Evolutionary conservation across 163 green algal genomes (phyloP).

Genomic region (Scenedesmus sp.): DNA sequence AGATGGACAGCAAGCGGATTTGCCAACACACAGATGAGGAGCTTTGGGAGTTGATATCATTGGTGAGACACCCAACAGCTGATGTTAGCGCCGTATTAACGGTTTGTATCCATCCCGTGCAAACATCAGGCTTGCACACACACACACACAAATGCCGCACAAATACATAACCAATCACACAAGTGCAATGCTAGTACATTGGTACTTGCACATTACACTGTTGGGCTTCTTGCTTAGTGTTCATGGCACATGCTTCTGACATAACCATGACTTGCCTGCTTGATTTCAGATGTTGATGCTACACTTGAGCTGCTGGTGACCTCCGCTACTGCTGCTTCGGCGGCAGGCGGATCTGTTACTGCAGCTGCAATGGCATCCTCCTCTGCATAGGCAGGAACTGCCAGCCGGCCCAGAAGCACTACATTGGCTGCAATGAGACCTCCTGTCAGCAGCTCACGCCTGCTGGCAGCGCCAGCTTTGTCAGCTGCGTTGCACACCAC

Average conservation of each 20-base stretch:
- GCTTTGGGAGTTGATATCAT: too few relatives aligned
- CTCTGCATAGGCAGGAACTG: background rate
- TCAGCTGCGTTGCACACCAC: constrained; percentile 16
- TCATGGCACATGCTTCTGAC: background rate
- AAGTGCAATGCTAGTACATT: too few relatives aligned
- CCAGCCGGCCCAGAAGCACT: background rate
- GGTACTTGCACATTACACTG: too few relatives aligned
- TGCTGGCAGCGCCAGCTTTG: background rate
- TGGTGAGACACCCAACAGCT: too few relatives aligned
- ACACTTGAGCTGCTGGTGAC: constrained; percentile 28
- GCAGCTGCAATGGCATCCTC: background rate
- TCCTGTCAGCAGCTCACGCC: constrained; percentile 14
- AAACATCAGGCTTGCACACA: too few relatives aligned
- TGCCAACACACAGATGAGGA: too few relatives aligned
- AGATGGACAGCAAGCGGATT: too few relatives aligned
- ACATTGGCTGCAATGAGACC: background rate
- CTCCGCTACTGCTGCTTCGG: background rate
- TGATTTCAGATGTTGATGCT: background rate
- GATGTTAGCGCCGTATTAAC: too few relatives aligned
- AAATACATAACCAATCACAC: too few relatives aligned
- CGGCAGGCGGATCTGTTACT: background rate
- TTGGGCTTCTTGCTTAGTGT: too few relatives aligned
- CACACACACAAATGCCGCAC: too few relatives aligned
- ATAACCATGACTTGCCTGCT: background rate
- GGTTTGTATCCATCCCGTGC: too few relatives aligned